phyloP scores from a whole-genome alignment of 75 land plant genomes.

The Sequoia sempervirens region DNA sequence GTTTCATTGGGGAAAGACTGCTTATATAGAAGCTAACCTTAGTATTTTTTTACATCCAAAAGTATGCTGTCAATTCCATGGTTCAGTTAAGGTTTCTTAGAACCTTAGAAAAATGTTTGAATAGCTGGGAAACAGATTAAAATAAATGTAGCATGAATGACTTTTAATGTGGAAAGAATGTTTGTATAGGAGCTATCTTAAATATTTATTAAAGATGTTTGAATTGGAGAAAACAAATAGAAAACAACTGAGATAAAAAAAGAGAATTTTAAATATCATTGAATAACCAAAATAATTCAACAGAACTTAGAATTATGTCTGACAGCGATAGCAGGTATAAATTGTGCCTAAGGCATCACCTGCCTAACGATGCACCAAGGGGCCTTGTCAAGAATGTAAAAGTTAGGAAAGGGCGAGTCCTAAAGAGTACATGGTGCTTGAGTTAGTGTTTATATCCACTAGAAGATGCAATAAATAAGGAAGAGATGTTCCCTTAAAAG shows the following conservation, averaged over 20 bases:
- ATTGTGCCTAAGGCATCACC: too few species aligned
- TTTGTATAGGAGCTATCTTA: neutral
- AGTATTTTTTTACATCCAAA: conserved; percentile 38
- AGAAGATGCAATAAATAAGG: too few species aligned
- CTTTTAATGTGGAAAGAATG: neutral
- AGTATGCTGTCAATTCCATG: conserved; percentile 28
- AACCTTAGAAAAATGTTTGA: neutral
- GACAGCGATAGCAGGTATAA: too few species aligned
- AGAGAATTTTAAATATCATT: neutral
- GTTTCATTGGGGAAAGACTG: neutral
- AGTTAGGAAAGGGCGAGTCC: too few species aligned
- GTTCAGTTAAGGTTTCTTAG: neutral
- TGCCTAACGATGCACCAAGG: too few species aligned
- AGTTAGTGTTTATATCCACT: too few species aligned
- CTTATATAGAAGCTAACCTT: neutral
- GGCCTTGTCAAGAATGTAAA: too few species aligned
- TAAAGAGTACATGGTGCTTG: too few species aligned
- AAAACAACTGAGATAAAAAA: too few species aligned
- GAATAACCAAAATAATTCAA: neutral
- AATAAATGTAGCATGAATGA: neutral
- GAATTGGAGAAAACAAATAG: neutral
- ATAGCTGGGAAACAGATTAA: conserved; percentile 3
- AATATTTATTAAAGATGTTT: neutral
- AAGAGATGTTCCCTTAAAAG: too few species aligned
- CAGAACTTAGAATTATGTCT: neutral